Base-by-base conservation (phyloP, 768 basidiomycete species). In the Mycena filopes region DNA sequence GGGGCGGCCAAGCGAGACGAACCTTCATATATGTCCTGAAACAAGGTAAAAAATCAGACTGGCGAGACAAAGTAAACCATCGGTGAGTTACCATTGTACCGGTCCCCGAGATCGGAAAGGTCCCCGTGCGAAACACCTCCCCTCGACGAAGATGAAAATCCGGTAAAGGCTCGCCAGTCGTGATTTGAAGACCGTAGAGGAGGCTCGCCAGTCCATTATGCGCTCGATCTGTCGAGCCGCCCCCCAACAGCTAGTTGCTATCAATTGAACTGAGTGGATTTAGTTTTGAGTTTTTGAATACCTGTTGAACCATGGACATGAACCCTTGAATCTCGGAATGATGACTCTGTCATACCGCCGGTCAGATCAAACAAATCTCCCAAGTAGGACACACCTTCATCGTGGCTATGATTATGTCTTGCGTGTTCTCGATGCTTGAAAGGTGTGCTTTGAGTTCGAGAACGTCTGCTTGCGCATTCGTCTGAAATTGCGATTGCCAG, bases 251-350 rank as follows among this genome's bases (percentile, higher is more conserved):
- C 79, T 80, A 31, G 21, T 16, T 8, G 43, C 20, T 50, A 36
- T 40, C 42, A 64, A 42, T 49, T 4, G 31, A 25, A 4, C 40
- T 16, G 15, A 33, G n/a, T 54, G 45, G 11, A 12, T 48, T 28
- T 13, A 55, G 42, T 25, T 13, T n/a, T 4, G 28, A 21, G 58
- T 2, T 25, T 20, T 5, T 5, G n/a, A 61, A 40, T 36, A 85
- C 86, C 65, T 79, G 76, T 71, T 87, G 86, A 79, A 87, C 81
- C 68, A 86, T 68, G 16, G 60, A 57, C 85, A 87, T 86, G 36
- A 36, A 15, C 11, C 36, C 15, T 36, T 36, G 10, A 2, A 36
- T 15, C 11, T 36, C 36, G 36, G 36, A 36, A 15, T 36, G 10
- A 11, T 15, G 11, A 15, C 11, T 9, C 36, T 36, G 36, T 36